A percentile compares a stretch with the other conserved stretches of the same genome.
These are phyloP conservation scores for Hortaea werneckii DNA, from an alignment of 2,329 filamentous ascomycete species.

Conservation along the genomic window DNA sequence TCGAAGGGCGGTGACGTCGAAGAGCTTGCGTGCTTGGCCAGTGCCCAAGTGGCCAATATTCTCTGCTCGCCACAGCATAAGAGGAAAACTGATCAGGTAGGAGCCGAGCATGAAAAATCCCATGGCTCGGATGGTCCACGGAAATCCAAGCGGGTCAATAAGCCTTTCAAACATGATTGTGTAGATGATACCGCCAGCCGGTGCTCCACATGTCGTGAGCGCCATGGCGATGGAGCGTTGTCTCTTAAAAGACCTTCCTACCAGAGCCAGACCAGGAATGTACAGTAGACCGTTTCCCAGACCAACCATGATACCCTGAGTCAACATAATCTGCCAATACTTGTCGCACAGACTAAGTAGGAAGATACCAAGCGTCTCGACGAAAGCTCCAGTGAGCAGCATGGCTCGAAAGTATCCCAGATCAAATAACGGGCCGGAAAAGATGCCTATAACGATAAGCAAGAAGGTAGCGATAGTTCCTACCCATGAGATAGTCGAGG, in stretches of 20 bases:
- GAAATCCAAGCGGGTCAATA: constrained; percentile 49
- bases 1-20: constrained; percentile 30
- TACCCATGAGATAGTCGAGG: constrained; percentile 30
- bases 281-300: constrained; percentile 29
- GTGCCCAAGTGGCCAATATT: constrained; percentile 23
- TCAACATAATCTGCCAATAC: constrained; percentile 39
- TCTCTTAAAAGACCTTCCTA: constrained; percentile 45
- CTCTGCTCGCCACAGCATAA: constrained; percentile 22
- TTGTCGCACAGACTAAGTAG: constrained; percentile 27
- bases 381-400: constrained; percentile 21
- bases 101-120: constrained; percentile 48
- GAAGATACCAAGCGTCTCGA: constrained; percentile 24
- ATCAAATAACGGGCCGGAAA: constrained; percentile 29
- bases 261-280: constrained; percentile 26
- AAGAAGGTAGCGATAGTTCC: constrained; percentile 26
- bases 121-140: constrained; percentile 52
- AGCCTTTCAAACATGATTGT: constrained; percentile 42
- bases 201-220: constrained; percentile 49
- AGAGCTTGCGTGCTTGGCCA: constrained; percentile 20
- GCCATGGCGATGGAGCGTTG: constrained; percentile 51
- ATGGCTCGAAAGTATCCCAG: constrained; percentile 33
- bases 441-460: constrained; percentile 24
- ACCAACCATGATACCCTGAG: constrained; percentile 32
- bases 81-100: constrained; percentile 27
- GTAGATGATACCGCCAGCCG: constrained; percentile 52